These are phyloP conservation scores for Tulasnella sp. DNA, from an alignment of 768 basidiomycete genomes.

Conservation along the genomic window DNA sequence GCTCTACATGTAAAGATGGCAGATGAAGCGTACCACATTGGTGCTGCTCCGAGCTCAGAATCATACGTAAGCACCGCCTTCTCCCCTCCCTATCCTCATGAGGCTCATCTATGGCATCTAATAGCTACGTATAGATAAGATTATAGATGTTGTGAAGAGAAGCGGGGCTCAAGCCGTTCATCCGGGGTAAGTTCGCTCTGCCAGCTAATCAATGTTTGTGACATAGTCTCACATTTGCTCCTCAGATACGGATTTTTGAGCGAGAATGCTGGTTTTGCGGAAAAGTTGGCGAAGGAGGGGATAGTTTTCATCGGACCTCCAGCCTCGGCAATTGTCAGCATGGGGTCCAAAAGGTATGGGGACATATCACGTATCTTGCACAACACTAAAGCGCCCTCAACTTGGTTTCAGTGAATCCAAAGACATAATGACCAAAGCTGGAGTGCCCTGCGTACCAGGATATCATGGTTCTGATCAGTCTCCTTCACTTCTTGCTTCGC, in stretches of 20 bases:
- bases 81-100: not conserved
- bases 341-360: conserved; percentile 85
- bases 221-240: not conserved
- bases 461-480: conserved; percentile 82
- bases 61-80: conserved; percentile 59
- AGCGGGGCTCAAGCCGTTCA: conserved; percentile 92
- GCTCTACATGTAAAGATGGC: conserved; percentile 76
- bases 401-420: conserved; percentile 66
- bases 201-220: not conserved
- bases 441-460: conserved; percentile 87
- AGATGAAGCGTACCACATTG: conserved; percentile 86
- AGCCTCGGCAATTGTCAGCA: conserved; percentile 71
- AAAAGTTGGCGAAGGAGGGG: conserved; percentile 57
- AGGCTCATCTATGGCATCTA: not conserved
- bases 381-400: not conserved
- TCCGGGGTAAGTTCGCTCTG: conserved; percentile 48
- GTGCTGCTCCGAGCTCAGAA: conserved; percentile 76
- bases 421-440: conserved; percentile 83
- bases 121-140: conserved; percentile 77
- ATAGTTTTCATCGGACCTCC: conserved; percentile 89
- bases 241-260: conserved; percentile 88
- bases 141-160: conserved; percentile 64
- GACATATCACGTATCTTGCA: not conserved
- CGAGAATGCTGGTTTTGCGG: conserved; percentile 76
- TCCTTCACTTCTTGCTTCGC: conserved; percentile 48